Percentiles rank a stretch among this genome's conserved stretches.
phyloP scores from a whole-genome alignment of 306 rosid species.

The Notholithocarpus densiflorus region DNA sequence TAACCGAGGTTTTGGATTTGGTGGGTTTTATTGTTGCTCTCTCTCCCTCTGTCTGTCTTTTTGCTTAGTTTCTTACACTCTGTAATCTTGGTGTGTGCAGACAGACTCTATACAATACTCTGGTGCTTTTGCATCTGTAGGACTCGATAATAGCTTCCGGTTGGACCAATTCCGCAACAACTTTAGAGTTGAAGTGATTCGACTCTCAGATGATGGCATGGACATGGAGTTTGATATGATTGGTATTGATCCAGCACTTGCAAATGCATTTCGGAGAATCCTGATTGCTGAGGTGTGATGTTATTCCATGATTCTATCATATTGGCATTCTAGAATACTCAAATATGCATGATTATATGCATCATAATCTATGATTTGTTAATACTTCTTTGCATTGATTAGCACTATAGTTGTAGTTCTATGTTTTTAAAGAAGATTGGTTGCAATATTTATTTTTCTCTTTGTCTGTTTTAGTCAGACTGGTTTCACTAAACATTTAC shows the following conservation, averaged over 20 bases:
- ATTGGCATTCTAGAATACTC: neutral
- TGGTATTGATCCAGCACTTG: slow-evolving; percentile 90
- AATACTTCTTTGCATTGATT: neutral
- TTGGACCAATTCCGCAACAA: slow-evolving; percentile 62
- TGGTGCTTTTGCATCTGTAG: slow-evolving; percentile 71
- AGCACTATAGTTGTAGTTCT: neutral
- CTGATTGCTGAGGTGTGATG: slow-evolving; percentile 81
- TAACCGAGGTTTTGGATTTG: neutral
- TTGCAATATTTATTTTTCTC: neutral
- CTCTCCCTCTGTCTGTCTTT: neutral
- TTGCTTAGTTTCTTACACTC: slow-evolving; percentile 2
- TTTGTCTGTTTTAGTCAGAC: too few relatives aligned
- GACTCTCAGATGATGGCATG: slow-evolving; percentile 48
- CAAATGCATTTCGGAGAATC: slow-evolving; percentile 91
- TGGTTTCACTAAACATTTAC: too few relatives aligned
- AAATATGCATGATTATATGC: neutral
- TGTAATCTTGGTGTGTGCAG: slow-evolving; percentile 46
- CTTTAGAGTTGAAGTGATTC: slow-evolving; percentile 74
- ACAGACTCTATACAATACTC: slow-evolving; percentile 80
- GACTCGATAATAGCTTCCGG: slow-evolving; percentile 65
- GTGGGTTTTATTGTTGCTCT: neutral
- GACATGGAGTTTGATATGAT: slow-evolving; percentile 91
- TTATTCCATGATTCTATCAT: neutral
- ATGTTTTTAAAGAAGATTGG: neutral
- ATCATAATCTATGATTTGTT: neutral